phyloP scores from a whole-genome alignment of 148 eudicot species.

The Nepenthes mirabilis region DNA sequence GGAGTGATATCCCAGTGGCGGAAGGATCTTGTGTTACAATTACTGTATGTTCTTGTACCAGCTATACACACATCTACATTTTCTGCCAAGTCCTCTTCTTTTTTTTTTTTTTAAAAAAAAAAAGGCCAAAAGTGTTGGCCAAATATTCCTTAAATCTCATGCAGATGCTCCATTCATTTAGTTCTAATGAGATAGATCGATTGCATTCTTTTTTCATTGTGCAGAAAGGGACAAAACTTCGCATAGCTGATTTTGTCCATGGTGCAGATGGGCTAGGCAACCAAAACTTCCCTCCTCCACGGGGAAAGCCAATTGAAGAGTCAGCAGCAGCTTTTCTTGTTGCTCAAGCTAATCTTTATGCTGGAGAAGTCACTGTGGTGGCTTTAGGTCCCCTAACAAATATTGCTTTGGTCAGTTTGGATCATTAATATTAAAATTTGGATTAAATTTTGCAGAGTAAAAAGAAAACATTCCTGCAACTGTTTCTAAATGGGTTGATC shows the following conservation, averaged over 20 bases:
- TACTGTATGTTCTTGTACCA: constrained; percentile 33
- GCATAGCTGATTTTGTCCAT: constrained; percentile 91
- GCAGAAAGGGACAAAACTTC: constrained; percentile 87
- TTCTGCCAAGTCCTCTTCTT: not conserved
- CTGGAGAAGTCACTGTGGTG: constrained; percentile 83
- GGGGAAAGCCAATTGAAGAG: constrained; percentile 61
- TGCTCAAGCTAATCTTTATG: constrained; percentile 51
- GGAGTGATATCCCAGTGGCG: constrained; percentile 88
- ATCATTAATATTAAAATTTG: not conserved
- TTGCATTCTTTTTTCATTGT: constrained; percentile 8
- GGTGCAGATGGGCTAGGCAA: constrained; percentile 94
- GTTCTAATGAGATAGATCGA: not conserved
- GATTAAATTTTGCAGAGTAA: not conserved
- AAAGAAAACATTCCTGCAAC: not conserved
- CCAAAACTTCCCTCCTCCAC: constrained; percentile 85
- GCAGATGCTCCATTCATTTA: no score
- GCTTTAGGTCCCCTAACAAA: constrained; percentile 95
- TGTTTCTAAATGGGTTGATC: constrained; percentile 5
- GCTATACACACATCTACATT: not conserved
- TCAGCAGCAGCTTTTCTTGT: constrained; percentile 69
- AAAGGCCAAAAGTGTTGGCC: not conserved
- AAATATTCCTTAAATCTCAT: no score
- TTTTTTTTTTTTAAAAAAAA: not conserved
- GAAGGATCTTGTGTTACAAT: constrained; percentile 89
- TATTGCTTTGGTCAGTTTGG: constrained; percentile 68